Evolutionary conservation across 495 filamentous ascomycete genomes (phyloP).

Genomic region (Aspergillus conjunctus): DNA sequence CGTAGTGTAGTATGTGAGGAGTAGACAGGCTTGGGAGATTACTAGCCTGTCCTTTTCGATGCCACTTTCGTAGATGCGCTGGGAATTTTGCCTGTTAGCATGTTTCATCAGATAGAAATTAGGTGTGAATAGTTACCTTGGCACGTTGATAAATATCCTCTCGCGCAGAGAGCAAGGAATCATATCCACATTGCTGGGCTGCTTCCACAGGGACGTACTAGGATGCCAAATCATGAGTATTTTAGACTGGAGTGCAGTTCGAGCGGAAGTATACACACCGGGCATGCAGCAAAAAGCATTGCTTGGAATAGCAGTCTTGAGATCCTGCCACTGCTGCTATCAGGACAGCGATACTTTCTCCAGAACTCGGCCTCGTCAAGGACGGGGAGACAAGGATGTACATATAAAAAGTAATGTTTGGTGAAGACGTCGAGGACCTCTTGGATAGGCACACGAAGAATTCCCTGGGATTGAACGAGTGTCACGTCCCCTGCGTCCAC

Average conservation of each 20-base stretch:
- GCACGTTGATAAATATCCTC: conserved; percentile 23
- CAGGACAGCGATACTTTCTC: conserved; percentile 16
- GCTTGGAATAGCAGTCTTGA: conserved; percentile 19
- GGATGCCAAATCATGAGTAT: background rate
- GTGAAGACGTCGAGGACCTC: conserved; percentile 17
- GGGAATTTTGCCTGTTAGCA: background rate
- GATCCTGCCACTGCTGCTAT: conserved; percentile 14
- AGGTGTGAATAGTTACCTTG: conserved; percentile 13
- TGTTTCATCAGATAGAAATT: background rate
- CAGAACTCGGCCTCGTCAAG: conserved; percentile 23
- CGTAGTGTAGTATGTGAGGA: conserved; percentile 21
- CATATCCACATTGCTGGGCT: conserved; percentile 23
- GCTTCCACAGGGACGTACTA: conserved; percentile 22
- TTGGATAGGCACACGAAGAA: conserved; percentile 15
- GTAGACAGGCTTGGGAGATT: conserved; percentile 16
- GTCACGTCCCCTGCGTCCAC: background rate
- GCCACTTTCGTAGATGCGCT: conserved; percentile 20
- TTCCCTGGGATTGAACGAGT: conserved; percentile 16
- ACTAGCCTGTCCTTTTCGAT: conserved; percentile 17
- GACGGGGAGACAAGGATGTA: conserved; percentile 23
- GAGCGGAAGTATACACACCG: background rate
- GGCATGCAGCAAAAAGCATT: conserved; percentile 23
- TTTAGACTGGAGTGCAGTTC: background rate
- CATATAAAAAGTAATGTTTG: conserved; percentile 23
- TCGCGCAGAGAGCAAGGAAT: conserved; percentile 16